Percentiles rank a stretch among this genome's conserved stretches.
Evolutionary conservation across 2,329 filamentous ascomycete species (phyloP).

Genomic region (Penicillium occitanis): DNA sequence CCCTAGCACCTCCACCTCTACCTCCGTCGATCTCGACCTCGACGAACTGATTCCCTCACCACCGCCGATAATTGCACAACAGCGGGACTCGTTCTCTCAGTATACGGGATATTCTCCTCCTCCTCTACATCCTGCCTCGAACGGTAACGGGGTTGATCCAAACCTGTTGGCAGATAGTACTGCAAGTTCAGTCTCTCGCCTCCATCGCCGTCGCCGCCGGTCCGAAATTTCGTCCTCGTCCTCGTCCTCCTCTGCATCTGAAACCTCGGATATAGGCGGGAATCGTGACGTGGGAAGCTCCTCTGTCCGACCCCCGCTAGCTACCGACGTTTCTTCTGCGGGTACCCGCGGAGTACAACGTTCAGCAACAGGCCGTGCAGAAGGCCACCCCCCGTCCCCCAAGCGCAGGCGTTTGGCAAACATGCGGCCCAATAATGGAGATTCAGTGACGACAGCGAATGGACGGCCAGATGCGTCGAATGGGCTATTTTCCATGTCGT

Average conservation of each 20-base stretch:
- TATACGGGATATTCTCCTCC: constrained; percentile 25
- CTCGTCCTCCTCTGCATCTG: constrained; percentile 22
- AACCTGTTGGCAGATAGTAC: constrained; percentile 20
- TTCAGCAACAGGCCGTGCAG: constrained; percentile 28
- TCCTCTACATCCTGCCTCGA: constrained; percentile 17
- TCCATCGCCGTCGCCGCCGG: constrained; percentile 30
- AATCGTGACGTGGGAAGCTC: constrained; percentile 26
- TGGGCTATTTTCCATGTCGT: constrained; percentile 49
- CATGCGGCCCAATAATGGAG: constrained; percentile 64
- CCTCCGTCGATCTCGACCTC: constrained; percentile 3
- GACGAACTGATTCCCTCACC: constrained; percentile 43
- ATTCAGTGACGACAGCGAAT: constrained; percentile 52
- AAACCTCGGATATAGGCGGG: constrained; percentile 26
- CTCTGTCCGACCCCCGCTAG: constrained; percentile 27
- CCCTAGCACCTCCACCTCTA: constrained; percentile 54
- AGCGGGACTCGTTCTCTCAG: constrained; percentile 19
- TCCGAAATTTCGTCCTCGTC: constrained; percentile 27
- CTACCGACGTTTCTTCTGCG: constrained; percentile 30
- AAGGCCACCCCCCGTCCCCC: constrained; percentile 40
- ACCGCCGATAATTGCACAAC: constrained; percentile 32
- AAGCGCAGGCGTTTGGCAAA: constrained; percentile 61
- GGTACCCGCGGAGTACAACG: constrained; percentile 28
- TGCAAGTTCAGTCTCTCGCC: constrained; percentile 18
- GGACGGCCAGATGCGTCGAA: constrained; percentile 58
- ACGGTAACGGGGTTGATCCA: constrained; percentile 20